Percentiles rank a stretch among this genome's conserved stretches.
Evolutionary conservation across 352 stramenopile species (phyloP).

Genomic region (Globisporangium nunn): DNA sequence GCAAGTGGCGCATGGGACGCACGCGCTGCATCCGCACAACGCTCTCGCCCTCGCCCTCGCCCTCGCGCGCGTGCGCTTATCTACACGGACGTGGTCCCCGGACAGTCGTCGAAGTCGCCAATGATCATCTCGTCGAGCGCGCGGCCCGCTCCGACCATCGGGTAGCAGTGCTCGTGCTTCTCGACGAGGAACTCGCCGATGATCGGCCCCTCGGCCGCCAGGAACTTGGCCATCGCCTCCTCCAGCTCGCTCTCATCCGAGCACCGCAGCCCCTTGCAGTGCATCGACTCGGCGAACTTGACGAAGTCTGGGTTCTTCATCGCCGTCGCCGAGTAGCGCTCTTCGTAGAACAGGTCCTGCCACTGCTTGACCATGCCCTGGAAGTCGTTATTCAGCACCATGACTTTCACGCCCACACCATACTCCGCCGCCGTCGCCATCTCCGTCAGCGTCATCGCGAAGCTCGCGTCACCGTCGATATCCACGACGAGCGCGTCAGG

Average conservation of each 20-base stretch:
- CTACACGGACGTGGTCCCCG: conserved; percentile 86
- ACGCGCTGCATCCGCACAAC: conserved; percentile 11
- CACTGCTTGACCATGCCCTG: conserved; percentile 98
- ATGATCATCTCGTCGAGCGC: conserved; percentile 95
- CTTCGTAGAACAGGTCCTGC: conserved; percentile 95
- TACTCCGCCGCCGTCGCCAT: conserved; percentile 93
- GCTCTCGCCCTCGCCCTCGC: too few species aligned
- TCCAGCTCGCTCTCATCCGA: conserved; percentile 84
- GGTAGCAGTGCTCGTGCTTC: conserved; percentile 93
- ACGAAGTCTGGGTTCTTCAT: conserved; percentile 94
- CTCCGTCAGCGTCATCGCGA: conserved; percentile 96
- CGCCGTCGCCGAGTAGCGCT: conserved; percentile 86
- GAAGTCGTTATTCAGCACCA: conserved; percentile 95
- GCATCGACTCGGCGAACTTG: conserved; percentile 91
- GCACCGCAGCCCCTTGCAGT: conserved; percentile 90
- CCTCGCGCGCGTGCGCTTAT: not conserved
- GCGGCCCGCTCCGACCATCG: conserved; percentile 90
- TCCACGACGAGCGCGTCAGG: conserved; percentile 82
- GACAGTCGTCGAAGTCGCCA: conserved; percentile 92
- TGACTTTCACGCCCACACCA: conserved; percentile 92
- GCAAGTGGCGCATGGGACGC: too few species aligned
- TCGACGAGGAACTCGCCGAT: conserved; percentile 92
- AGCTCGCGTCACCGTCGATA: conserved; percentile 94
- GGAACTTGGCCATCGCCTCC: conserved; percentile 90
- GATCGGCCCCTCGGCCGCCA: conserved; percentile 91